These are phyloP conservation scores for Musa troglodytarum DNA, from an alignment of 176 grass and related monocot genomes.

Conservation along the genomic window DNA sequence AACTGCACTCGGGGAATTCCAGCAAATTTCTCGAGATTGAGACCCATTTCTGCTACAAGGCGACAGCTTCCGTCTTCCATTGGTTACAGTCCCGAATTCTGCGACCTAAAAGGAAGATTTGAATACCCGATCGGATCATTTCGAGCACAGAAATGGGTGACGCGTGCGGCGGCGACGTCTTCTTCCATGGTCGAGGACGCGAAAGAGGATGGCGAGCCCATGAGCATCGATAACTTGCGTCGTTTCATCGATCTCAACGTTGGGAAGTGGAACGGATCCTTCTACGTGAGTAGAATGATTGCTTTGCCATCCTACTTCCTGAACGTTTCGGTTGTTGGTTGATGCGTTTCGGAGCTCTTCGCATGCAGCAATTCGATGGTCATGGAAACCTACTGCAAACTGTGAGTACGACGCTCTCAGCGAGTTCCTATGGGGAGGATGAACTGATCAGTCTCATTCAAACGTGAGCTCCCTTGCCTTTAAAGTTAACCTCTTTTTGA, in stretches of 20 bases:
- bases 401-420: slow-evolving; percentile 66
- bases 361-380: slow-evolving; percentile 82
- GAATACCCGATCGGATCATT: slow-evolving; percentile 12
- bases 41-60: slow-evolving; percentile 2
- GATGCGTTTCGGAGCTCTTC: slow-evolving; percentile 4
- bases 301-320: not conserved
- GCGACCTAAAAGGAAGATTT: not conserved
- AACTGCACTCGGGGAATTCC: slow-evolving; percentile 27
- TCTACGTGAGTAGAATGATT: slow-evolving; percentile 38
- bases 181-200: slow-evolving; percentile 15
- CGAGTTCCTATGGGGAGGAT: slow-evolving; percentile 70
- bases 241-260: slow-evolving; percentile 70
- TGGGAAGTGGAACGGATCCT: slow-evolving; percentile 74
- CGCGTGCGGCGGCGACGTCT: slow-evolving; percentile 28
- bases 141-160: slow-evolving; percentile 16
- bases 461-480: slow-evolving; percentile 36
- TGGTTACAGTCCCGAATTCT: not conserved
- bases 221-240: slow-evolving; percentile 68
- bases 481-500: not conserved
- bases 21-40: slow-evolving; percentile 1
- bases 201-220: slow-evolving; percentile 34
- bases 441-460: slow-evolving; percentile 86
- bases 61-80: not conserved
- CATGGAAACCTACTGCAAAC: slow-evolving; percentile 51
- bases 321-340: not conserved